These are phyloP conservation scores for Orbilia blumenaviensis DNA, from an alignment of 2,329 filamentous ascomycete genomes.

Conservation along the genomic window DNA sequence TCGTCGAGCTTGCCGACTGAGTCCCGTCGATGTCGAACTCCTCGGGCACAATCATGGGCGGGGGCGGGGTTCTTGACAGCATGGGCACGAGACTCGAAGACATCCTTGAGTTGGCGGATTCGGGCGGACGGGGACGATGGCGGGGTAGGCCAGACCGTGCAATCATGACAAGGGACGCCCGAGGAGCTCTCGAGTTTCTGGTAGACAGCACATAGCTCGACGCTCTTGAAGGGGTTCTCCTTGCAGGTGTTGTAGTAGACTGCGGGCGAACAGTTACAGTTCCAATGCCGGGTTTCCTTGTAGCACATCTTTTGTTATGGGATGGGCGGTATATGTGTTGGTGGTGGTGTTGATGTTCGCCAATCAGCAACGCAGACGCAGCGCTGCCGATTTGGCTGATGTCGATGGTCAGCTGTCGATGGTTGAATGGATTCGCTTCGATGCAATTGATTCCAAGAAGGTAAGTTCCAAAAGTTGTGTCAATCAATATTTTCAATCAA, in stretches of 20 bases:
- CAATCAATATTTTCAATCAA: background rate
- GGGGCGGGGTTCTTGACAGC: conserved; percentile 30
- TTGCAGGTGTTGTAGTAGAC: conserved; percentile 35
- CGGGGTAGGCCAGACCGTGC: conserved; percentile 38
- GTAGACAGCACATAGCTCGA: conserved; percentile 29
- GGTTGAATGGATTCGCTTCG: conserved; percentile 21
- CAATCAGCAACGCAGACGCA: conserved; percentile 31
- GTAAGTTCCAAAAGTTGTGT: background rate
- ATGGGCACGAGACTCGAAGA: conserved; percentile 34
- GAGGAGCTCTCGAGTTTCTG: conserved; percentile 21
- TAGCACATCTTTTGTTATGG: conserved; percentile 41
- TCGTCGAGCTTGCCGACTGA: conserved; percentile 51
- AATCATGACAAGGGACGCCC: conserved; percentile 30
- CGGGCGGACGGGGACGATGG: conserved; percentile 42
- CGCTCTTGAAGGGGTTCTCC: conserved; percentile 33
- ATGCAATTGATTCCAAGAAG: conserved; percentile 5
- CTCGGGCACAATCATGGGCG: conserved; percentile 17
- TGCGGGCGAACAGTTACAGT: conserved; percentile 41
- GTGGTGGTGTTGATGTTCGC: conserved; percentile 17
- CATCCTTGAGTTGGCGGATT: conserved; percentile 49
- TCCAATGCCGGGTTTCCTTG: conserved; percentile 46
- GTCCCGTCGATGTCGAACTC: conserved; percentile 34
- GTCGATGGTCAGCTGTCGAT: conserved; percentile 18
- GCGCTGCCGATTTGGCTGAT: conserved; percentile 14
- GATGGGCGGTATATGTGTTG: conserved; percentile 14